phyloP scores from a whole-genome alignment of 2,329 filamentous ascomycete species.

The Neoarthrinium moseri region DNA sequence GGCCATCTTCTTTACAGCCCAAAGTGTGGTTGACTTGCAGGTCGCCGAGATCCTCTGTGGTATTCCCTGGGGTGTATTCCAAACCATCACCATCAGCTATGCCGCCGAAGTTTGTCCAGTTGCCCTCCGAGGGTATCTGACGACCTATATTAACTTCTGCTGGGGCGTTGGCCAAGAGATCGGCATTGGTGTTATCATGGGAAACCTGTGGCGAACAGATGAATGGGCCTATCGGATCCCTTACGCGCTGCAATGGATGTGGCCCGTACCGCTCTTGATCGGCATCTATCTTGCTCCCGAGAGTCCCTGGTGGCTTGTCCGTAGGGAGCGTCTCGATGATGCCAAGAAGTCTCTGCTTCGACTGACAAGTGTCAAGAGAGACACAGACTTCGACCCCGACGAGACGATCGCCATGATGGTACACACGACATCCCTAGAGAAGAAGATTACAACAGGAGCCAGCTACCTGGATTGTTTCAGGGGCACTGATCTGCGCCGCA shows the following conservation, averaged over 20 bases:
- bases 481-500: slow-evolving; percentile 74
- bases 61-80: slow-evolving; percentile 61
- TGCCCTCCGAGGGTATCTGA: slow-evolving; percentile 64
- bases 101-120: slow-evolving; percentile 73
- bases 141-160: slow-evolving; percentile 75
- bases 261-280: slow-evolving; percentile 66
- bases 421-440: slow-evolving; percentile 79
- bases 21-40: slow-evolving; percentile 56
- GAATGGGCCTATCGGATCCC: slow-evolving; percentile 68
- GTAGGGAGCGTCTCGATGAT: slow-evolving; percentile 61
- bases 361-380: slow-evolving; percentile 57
- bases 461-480: slow-evolving; percentile 83
- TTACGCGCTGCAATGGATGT: slow-evolving; percentile 76
- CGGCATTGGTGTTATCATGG: slow-evolving; percentile 70
- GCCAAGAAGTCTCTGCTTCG: slow-evolving; percentile 66
- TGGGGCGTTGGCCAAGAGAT: slow-evolving; percentile 76
- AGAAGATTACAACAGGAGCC: slow-evolving; percentile 70
- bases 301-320: slow-evolving; percentile 75
- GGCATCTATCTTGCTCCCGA: slow-evolving; percentile 69
- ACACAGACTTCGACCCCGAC: slow-evolving; percentile 75
- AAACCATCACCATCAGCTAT: slow-evolving; percentile 61
- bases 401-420: slow-evolving; percentile 92
- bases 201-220: slow-evolving; percentile 63
- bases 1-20: slow-evolving; percentile 63
- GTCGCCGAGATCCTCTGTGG: slow-evolving; percentile 63